Percentiles rank a stretch among this genome's conserved stretches.
Evolutionary conservation across 225 moss, liverwort and hornwort species (phyloP).

Genomic region (Climacium dendroides): DNA sequence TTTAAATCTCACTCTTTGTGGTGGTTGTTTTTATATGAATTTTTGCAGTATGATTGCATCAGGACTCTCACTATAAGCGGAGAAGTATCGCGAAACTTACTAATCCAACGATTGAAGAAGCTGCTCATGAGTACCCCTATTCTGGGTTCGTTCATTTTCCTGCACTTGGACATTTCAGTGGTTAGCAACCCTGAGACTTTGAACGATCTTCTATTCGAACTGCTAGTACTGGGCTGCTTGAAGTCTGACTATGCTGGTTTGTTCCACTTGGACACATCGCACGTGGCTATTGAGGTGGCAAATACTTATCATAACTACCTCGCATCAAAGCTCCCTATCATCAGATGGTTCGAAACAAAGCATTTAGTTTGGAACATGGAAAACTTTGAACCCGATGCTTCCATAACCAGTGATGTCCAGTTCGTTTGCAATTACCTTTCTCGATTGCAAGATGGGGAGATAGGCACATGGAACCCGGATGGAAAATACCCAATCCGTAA

Average conservation of each 20-base stretch:
- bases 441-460: neutral
- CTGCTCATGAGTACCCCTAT: neutral
- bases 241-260: constrained; percentile 35
- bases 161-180: constrained; percentile 41
- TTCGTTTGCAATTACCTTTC: constrained; percentile 31
- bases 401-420: constrained; percentile 14
- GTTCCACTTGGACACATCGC: constrained; percentile 22
- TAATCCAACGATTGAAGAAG: constrained; percentile 21
- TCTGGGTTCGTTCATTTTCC: neutral
- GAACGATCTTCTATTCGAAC: constrained; percentile 42
- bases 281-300: constrained; percentile 33
- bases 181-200: constrained; percentile 24
- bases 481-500: neutral
- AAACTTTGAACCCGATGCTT: constrained; percentile 5
- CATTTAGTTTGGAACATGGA: constrained; percentile 27
- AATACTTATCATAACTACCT: constrained; percentile 42
- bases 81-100: constrained; percentile 11
- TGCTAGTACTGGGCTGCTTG: constrained; percentile 36
- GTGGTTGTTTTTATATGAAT: neutral
- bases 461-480: constrained; percentile 4
- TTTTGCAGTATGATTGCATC: constrained; percentile 6
- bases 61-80: constrained; percentile 26
- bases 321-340: constrained; percentile 22
- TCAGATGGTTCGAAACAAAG: constrained; percentile 17
- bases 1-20: neutral